Base-by-base conservation (phyloP, 106 monocot genomes). In the Amphibolis antarctica region DNA sequence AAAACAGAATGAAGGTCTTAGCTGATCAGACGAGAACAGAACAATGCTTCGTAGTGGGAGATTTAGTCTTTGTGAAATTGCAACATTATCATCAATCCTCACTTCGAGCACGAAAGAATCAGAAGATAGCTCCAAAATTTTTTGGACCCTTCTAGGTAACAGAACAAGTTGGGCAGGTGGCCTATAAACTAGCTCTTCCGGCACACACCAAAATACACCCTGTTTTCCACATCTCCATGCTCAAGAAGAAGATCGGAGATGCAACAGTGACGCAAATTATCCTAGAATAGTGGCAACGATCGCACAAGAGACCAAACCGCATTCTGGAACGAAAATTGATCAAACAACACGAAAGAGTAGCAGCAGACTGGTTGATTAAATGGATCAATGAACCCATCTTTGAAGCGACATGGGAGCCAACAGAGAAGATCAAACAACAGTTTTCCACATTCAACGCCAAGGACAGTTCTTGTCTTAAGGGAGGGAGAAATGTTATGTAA, bases 41-140 rank as follows among this genome's bases (percentile, higher is more conserved):
- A 4, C 1, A 1, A 0, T 0, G 26, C 4, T 59, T 58, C 17
- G 26, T 5, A 0, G 46, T 28, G 14, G 68, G 46, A 3, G 68
- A 56, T 10, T 59, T 15, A 26, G 46, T 68, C 9, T 59, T 17
- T 21, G 10, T 70, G 0, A 59, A 70, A 28, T 23, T 60, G 1
- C 46, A 49, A 22, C 60, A 59, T 10, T 70, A 49, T 42, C 59
- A 20, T 0, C 69, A 70, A 43, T 55, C 17, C 7, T 52, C 52
- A 20, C 1, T 52, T 18, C 9, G n/a, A 10, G 7, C 10, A 18
- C 53, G 53, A 1, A 9, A 10, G 9, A 53, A 21, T 53, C 23
- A 53, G 20, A 53, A 53, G n/a, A 9, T 53, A 9, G n/a, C 18
- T 53, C 17, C 17, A 23, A 4, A 10, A 20, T 53, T 53, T 19